Percentiles rank a stretch among this genome's conserved stretches.
Evolutionary conservation across 345 rosid genomes (phyloP).

Genomic region (Rhodamnia argentea): DNA sequence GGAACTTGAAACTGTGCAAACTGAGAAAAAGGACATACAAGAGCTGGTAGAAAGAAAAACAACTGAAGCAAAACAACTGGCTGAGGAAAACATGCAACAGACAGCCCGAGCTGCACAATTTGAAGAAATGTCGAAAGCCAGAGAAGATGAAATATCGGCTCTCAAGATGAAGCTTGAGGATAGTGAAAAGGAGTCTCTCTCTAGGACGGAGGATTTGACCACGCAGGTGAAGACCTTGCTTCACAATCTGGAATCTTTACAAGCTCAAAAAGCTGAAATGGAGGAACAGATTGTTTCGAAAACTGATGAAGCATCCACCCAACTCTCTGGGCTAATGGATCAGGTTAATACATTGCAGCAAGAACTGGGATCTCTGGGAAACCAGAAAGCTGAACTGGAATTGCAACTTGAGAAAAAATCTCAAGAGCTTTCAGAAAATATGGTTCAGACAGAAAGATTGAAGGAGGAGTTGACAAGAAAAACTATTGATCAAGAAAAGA

Average conservation of each 20-base stretch:
- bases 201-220: slow-evolving; percentile 45
- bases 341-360: slow-evolving; percentile 40
- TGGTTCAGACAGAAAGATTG: slow-evolving; percentile 17
- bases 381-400: slow-evolving; percentile 46
- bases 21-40: slow-evolving; percentile 31
- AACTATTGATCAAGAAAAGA: slow-evolving; percentile 10
- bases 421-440: slow-evolving; percentile 35
- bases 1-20: slow-evolving; percentile 34
- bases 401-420: slow-evolving; percentile 43
- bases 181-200: slow-evolving; percentile 35
- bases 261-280: slow-evolving; percentile 42
- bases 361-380: slow-evolving; percentile 35
- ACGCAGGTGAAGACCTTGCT: slow-evolving; percentile 28
- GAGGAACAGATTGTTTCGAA: slow-evolving; percentile 41
- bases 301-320: slow-evolving; percentile 45
- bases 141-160: slow-evolving; percentile 36
- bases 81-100: slow-evolving; percentile 28
- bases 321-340: slow-evolving; percentile 31
- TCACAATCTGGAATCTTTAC: slow-evolving; percentile 26
- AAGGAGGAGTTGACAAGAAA: slow-evolving; percentile 12
- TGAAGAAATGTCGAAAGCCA: slow-evolving; percentile 33
- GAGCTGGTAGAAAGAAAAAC: slow-evolving; percentile 33
- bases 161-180: slow-evolving; percentile 45
- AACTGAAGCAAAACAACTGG: slow-evolving; percentile 32
- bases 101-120: slow-evolving; percentile 39